phyloP scores from a whole-genome alignment of 2,329 filamentous ascomycete genomes.

The Balansia obtecta region DNA sequence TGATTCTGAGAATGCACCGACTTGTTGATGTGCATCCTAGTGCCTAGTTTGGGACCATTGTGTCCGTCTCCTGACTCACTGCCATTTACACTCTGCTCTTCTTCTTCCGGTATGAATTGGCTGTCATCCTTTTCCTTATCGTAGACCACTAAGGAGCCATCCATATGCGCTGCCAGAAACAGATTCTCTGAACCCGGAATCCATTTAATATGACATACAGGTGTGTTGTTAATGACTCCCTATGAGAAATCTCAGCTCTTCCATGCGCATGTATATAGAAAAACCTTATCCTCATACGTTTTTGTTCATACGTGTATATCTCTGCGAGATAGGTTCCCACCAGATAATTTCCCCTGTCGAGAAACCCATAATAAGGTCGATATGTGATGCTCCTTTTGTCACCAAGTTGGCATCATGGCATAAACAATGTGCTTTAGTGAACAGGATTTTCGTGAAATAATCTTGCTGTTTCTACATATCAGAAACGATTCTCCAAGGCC shows the following conservation, averaged over 20 bases:
- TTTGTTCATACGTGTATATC: constrained; percentile 92
- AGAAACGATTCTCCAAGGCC: constrained; percentile 8
- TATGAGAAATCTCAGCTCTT: constrained; percentile 18
- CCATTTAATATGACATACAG: constrained; percentile 83
- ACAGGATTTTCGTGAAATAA: constrained; percentile 88
- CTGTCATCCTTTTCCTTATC: constrained; percentile 95
- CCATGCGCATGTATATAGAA: neutral
- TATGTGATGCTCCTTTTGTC: constrained; percentile 67
- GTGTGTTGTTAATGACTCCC: constrained; percentile 77
- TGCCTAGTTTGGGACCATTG: constrained; percentile 21
- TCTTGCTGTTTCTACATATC: constrained; percentile 49
- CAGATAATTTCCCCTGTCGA: constrained; percentile 95
- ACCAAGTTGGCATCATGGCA: constrained; percentile 84
- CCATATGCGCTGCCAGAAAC: constrained; percentile 84
- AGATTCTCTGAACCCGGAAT: constrained; percentile 87
- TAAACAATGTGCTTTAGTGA: constrained; percentile 89
- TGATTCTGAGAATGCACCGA: constrained; percentile 91
- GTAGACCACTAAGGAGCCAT: constrained; percentile 84
- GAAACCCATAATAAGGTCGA: constrained; percentile 91
- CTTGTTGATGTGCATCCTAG: constrained; percentile 63
- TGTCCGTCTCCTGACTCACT: constrained; percentile 23
- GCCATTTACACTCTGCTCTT: constrained; percentile 54
- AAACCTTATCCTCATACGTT: constrained; percentile 44
- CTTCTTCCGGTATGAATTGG: constrained; percentile 60
- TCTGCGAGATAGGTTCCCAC: constrained; percentile 95